phyloP scores from a whole-genome alignment of 208 protist genomes.

The Leishmania gerbilli region DNA sequence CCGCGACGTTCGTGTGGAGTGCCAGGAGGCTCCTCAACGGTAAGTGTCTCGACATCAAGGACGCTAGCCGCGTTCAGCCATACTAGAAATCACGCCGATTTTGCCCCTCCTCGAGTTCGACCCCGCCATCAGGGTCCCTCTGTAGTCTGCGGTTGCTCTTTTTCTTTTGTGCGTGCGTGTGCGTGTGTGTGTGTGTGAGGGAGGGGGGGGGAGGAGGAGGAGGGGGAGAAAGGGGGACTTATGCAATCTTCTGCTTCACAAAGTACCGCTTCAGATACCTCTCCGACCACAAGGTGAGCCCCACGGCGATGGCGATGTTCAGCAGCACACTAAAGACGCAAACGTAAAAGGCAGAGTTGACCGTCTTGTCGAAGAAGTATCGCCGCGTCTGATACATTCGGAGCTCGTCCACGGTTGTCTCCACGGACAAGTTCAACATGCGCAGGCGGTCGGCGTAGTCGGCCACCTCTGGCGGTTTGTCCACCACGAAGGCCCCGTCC shows the following conservation, averaged over 20 bases:
- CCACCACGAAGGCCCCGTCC: constrained; percentile 59
- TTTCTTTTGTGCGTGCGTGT: not conserved
- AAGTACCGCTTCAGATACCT: constrained; percentile 62
- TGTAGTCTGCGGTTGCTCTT: not conserved
- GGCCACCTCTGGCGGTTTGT: constrained; percentile 60
- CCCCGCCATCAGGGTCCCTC: not conserved
- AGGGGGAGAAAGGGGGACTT: constrained; percentile 3
- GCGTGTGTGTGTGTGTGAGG: not conserved
- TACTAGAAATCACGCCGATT: not conserved
- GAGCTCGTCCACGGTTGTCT: constrained; percentile 65
- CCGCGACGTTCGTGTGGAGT: not conserved
- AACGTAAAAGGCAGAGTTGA: constrained; percentile 46
- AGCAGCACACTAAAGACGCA: constrained; percentile 49
- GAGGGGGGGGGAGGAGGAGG: not conserved
- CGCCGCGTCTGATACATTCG: constrained; percentile 61
- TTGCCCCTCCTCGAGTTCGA: not conserved
- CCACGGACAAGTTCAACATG: constrained; percentile 64
- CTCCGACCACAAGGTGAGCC: constrained; percentile 45
- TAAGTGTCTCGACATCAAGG: not conserved
- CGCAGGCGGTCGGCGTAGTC: constrained; percentile 62
- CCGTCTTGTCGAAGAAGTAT: constrained; percentile 53
- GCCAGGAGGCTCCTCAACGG: not conserved
- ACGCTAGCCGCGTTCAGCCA: not conserved
- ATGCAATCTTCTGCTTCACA: constrained; percentile 70
- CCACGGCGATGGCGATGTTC: constrained; percentile 59